A percentile compares a stretch with the other conserved stretches of the same genome.
These are phyloP conservation scores for Dryas octopetala DNA, from an alignment of 306 rosid genomes.

Conservation along the genomic window DNA sequence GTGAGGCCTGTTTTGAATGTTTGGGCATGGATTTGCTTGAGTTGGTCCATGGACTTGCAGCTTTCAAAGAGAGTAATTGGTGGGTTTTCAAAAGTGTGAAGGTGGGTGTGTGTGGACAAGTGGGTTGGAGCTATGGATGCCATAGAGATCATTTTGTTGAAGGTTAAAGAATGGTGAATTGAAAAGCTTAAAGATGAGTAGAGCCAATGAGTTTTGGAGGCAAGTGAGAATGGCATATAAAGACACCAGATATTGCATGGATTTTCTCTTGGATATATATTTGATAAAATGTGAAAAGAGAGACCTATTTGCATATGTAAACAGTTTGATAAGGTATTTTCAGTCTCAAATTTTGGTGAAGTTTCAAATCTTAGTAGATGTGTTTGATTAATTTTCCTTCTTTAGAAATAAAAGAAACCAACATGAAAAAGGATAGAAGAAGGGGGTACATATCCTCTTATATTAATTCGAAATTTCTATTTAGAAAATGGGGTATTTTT, in stretches of 20 bases:
- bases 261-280: no score
- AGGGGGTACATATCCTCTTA: no score
- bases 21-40: conserved; percentile 71
- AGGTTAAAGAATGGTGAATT: conserved; percentile 24
- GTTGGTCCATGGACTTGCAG: conserved; percentile 62
- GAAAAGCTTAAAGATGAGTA: conserved; percentile 27
- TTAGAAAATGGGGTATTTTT: no score
- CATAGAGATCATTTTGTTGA: conserved; percentile 36
- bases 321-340: no score
- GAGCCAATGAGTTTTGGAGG: conserved; percentile 24
- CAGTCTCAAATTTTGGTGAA: no score
- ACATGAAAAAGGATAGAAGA: no score
- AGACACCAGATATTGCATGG: neutral
- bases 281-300: no score
- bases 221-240: conserved; percentile 11
- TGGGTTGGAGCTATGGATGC: conserved; percentile 31
- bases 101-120: conserved; percentile 15
- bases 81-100: conserved; percentile 23
- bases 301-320: no score
- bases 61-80: conserved; percentile 38
- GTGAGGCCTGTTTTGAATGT: conserved; percentile 48
- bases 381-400: no score
- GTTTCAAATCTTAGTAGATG: no score
- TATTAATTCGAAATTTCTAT: no score
- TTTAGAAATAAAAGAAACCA: no score